Conservation (phyloP, 331 rosid genomes). For the Pyrus hybrid region DNA sequence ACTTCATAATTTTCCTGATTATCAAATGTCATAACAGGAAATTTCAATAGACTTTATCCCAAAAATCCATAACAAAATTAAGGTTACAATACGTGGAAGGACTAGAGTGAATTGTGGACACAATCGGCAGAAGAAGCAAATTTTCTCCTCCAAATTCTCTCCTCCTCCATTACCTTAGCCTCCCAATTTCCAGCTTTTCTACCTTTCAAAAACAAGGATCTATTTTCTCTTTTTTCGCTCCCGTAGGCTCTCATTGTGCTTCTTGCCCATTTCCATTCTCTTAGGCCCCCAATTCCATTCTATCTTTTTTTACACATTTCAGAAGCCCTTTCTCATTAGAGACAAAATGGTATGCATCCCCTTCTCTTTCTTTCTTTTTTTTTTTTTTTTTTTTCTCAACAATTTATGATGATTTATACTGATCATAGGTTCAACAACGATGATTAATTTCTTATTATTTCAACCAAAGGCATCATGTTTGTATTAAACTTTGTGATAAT, state of each 20-base stretch:
- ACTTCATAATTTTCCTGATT: background rate
- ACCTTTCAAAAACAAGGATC: slow-evolving; percentile 70
- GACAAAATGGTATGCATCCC: slow-evolving; percentile 60
- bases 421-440: background rate
- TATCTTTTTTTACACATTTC: slow-evolving; percentile 34
- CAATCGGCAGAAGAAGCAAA: background rate
- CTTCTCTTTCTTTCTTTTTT: background rate
- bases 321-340: slow-evolving; percentile 49
- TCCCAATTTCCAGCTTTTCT: slow-evolving; percentile 16
- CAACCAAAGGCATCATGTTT: background rate
- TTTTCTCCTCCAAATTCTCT: slow-evolving; percentile 25
- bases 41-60: background rate
- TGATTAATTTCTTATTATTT: background rate
- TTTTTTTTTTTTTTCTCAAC: too few species aligned
- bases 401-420: background rate
- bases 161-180: slow-evolving; percentile 29
- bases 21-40: background rate
- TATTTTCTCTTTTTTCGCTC: slow-evolving; percentile 24
- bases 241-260: slow-evolving; percentile 13
- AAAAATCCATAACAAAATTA: background rate
- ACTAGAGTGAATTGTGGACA: slow-evolving; percentile 15
- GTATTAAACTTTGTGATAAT: background rate
- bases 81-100: slow-evolving; percentile 20
- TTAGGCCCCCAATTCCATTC: slow-evolving; percentile 8
- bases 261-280: slow-evolving; percentile 31